Evolutionary conservation across 75 land plant species (phyloP).

Genomic region (Cunninghamia lanceolata): DNA sequence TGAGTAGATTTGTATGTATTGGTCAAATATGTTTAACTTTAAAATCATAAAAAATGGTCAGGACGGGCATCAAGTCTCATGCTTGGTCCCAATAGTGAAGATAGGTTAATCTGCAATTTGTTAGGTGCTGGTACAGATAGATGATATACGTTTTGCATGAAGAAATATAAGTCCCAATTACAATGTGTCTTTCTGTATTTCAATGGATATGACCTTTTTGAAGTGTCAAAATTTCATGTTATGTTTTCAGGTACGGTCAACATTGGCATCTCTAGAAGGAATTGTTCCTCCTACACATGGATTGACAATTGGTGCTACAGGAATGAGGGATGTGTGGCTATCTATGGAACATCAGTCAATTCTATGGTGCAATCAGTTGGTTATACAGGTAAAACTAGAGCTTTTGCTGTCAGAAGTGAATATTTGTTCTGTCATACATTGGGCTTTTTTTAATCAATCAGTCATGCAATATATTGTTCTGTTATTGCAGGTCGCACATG

Average conservation of each 20-base stretch:
- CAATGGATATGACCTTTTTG: not conserved
- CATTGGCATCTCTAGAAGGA: slow-evolving; percentile 87
- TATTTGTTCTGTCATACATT: not conserved
- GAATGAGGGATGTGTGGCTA: slow-evolving; percentile 94
- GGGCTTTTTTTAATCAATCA: not conserved
- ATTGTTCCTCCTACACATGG: slow-evolving; percentile 92
- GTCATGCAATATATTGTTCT: not conserved
- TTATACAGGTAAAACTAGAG: slow-evolving; percentile 70
- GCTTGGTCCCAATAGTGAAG: not conserved
- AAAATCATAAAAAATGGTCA: not conserved
- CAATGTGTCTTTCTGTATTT: not conserved
- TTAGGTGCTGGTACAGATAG: not conserved
- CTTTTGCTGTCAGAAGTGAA: not conserved
- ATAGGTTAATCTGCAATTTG: not conserved
- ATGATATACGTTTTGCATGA: not conserved
- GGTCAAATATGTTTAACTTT: not conserved
- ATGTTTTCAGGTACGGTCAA: slow-evolving; percentile 69
- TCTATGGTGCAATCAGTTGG: slow-evolving; percentile 97
- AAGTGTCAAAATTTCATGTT: not conserved
- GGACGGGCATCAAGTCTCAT: not conserved
- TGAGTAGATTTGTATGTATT: not conserved
- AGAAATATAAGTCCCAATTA: not conserved
- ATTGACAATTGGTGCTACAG: slow-evolving; percentile 74
- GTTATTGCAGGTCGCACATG: slow-evolving; percentile 72
- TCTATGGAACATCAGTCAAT: slow-evolving; percentile 96